Percentiles rank a stretch among this genome's conserved stretches.
Conservation (phyloP, 1,284 basidiomycete genomes). For the Hypsizygus ulmarius region DNA sequence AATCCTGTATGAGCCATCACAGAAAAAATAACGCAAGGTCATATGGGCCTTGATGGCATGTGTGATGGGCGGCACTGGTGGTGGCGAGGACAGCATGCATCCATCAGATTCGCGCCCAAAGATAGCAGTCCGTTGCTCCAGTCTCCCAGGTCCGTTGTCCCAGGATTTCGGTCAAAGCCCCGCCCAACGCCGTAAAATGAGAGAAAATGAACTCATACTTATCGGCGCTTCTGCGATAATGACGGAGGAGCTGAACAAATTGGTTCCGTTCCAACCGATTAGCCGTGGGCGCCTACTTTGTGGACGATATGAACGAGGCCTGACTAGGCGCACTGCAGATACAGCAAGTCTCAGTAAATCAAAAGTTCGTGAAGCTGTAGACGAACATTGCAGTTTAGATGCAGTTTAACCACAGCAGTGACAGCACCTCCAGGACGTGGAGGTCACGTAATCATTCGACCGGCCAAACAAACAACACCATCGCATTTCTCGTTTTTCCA, state of each 20-base stretch:
- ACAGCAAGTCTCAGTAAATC: too few species aligned
- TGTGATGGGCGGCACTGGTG: conserved; percentile 17
- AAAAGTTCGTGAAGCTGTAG: too few species aligned
- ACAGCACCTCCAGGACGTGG: neutral
- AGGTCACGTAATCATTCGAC: conserved; percentile 17
- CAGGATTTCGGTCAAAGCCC: conserved; percentile 8
- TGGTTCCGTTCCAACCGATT: neutral
- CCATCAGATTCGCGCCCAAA: conserved; percentile 18
- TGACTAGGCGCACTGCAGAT: too few species aligned
- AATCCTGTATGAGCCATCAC: conserved; percentile 23
- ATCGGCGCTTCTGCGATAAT: conserved; percentile 1
- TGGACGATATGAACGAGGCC: too few species aligned
- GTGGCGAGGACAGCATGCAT: conserved; percentile 12
- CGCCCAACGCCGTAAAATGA: conserved; percentile 1
- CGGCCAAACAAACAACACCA: conserved; percentile 25
- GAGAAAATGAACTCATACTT: neutral
- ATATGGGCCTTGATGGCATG: conserved; percentile 22
- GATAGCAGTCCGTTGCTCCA: neutral
- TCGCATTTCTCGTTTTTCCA: conserved; percentile 10
- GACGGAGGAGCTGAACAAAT: neutral
- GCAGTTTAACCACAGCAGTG: too few species aligned
- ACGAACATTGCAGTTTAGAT: too few species aligned
- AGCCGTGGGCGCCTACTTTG: neutral
- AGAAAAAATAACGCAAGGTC: conserved; percentile 16
- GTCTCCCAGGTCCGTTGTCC: neutral